Base-by-base conservation (phyloP, 2,329 filamentous ascomycete species). In the Exophiala sideris region DNA sequence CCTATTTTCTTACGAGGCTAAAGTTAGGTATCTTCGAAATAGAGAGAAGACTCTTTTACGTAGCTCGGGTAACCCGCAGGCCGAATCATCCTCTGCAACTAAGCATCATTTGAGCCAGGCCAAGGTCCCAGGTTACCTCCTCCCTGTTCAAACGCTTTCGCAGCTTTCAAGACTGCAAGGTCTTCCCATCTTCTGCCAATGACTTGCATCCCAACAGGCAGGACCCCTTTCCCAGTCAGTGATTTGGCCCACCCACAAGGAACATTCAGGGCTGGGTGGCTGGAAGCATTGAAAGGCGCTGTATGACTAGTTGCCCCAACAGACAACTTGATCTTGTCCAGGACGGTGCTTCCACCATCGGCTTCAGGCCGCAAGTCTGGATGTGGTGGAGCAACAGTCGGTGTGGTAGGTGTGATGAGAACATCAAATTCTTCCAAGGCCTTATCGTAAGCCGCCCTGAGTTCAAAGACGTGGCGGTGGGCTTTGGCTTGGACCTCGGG, bases 181-280 rank as follows among this genome's bases (percentile, higher is more conserved):
- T 68, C 65, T 36, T 67, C 63, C 62, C 64, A 69, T 14, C 65
- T 57, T 42, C 59, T 64, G 6, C 76, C 79, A 8, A 83, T 73
- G 34, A 84, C 71, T 59, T 84, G 80, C 71, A 83, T 72, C 0
- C 79, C 78, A 3, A 82, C 76, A 0, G 79, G 81, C 20, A 83
- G 60, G 52, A 64, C 70, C 0, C 62, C 59, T 6, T 63, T 49
- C 9, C 74, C 71, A 33, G 38, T 53, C 18, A 50, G 50, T 39
- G 52, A 41, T 29, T 70, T 68, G 2, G 74, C 67, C 60, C 76
- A 73, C 12, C 75, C 65, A 34, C 71, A 72, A 4, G 77, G 77
- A 54, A 81, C 74, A 35, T 68, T 72, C 63, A 80, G 63, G 0
- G 70, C 77, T 3, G 76, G 77, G 65, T 80, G 77, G 0, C 77